These are phyloP conservation scores for Colletotrichum gigasporum DNA, from an alignment of 2,329 filamentous ascomycete genomes.

Conservation along the genomic window DNA sequence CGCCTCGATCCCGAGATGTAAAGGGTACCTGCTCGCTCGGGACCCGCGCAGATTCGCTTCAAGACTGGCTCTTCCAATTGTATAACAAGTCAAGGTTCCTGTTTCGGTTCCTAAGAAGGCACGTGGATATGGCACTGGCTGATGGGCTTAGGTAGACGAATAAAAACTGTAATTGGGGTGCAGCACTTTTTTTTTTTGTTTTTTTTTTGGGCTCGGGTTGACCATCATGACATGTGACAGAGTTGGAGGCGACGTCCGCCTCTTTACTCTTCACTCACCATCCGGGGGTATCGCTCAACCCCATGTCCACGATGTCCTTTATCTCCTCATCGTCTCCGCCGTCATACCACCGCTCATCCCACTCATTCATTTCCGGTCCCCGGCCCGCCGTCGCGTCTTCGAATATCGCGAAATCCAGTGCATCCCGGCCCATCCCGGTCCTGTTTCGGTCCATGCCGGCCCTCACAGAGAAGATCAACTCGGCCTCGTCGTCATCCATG, in stretches of 20 bases:
- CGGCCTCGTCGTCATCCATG: not conserved
- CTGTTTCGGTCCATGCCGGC: too few species aligned
- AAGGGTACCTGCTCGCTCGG: not conserved
- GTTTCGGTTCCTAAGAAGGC: constrained; percentile 28
- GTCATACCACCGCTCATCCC: not conserved
- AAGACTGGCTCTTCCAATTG: constrained; percentile 24
- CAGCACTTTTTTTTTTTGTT: not conserved
- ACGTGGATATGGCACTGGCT: constrained; percentile 31
- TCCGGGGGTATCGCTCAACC: too few species aligned
- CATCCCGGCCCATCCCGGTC: not conserved
- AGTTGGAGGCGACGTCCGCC: too few species aligned
- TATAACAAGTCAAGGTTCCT: constrained; percentile 31
- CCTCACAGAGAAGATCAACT: not conserved
- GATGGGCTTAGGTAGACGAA: constrained; percentile 34
- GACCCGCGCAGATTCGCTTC: constrained; percentile 18
- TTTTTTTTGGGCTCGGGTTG: too few species aligned
- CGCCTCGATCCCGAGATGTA: constrained; percentile 2
- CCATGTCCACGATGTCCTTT: too few species aligned
- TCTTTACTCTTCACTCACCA: too few species aligned
- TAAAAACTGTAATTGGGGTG: constrained; percentile 31
- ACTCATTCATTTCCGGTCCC: not conserved
- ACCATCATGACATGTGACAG: too few species aligned
- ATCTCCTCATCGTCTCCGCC: not conserved
- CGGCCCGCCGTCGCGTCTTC: not conserved
- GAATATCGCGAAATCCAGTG: not conserved